These are phyloP conservation scores for Mycena sanguinolenta DNA, from an alignment of 768 basidiomycete species.

Conservation along the genomic window DNA sequence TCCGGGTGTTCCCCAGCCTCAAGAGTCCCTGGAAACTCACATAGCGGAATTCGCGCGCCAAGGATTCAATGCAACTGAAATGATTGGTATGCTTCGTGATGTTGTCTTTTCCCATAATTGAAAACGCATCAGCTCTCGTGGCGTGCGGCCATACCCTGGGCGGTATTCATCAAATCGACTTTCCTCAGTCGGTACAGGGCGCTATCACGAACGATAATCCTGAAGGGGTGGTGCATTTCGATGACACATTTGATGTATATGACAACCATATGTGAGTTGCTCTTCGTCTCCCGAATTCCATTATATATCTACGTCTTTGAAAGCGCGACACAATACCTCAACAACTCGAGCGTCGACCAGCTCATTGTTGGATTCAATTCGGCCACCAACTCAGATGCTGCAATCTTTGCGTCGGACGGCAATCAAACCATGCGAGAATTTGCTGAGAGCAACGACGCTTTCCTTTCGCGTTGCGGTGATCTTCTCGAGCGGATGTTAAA, in stretches of 20 bases:
- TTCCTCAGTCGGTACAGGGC: not conserved
- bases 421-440: slow-evolving; percentile 25
- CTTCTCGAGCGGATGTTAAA: slow-evolving; percentile 29
- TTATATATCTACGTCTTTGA: not conserved
- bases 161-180: slow-evolving; percentile 16
- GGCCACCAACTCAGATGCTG: slow-evolving; percentile 20
- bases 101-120: not conserved
- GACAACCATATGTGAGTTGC: slow-evolving; percentile 19
- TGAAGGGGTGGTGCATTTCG: slow-evolving; percentile 27
- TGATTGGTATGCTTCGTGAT: slow-evolving; percentile 21
- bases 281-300: not conserved
- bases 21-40: slow-evolving; percentile 17
- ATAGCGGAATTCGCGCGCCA: slow-evolving; percentile 5
- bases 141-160: slow-evolving; percentile 24
- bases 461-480: slow-evolving; percentile 11
- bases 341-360: slow-evolving; percentile 17
- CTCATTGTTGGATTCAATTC: slow-evolving; percentile 7
- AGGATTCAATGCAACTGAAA: slow-evolving; percentile 28
- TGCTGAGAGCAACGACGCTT: slow-evolving; percentile 3
- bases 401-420: slow-evolving; percentile 21
- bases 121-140: slow-evolving; percentile 10
- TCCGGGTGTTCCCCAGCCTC: slow-evolving; percentile 15
- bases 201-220: slow-evolving; percentile 20
- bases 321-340: slow-evolving; percentile 21
- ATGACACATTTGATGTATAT: slow-evolving; percentile 21